Conservation (phyloP, 1,284 basidiomycete species). For the Apiotrichum mycotoxinovorans region DNA sequence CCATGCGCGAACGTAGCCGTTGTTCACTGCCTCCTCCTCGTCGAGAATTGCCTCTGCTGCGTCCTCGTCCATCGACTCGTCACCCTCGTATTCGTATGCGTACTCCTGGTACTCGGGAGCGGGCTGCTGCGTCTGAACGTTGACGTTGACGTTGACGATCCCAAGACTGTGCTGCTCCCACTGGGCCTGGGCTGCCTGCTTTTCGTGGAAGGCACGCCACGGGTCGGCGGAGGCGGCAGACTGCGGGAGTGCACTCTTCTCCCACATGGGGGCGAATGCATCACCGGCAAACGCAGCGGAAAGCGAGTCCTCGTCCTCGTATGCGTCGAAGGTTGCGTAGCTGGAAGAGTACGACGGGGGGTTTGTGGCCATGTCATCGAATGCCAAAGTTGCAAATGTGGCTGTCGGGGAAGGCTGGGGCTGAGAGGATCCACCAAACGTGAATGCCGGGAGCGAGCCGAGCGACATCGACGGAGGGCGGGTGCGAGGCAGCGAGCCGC, state of each 20-base stretch:
- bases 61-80: conserved; percentile 9
- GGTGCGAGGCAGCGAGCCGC: conserved; percentile 2
- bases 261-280: conserved; percentile 17
- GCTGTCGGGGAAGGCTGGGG: conserved; percentile 11
- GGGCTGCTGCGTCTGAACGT: conserved; percentile 3
- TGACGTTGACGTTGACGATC: background rate
- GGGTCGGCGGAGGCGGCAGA: background rate
- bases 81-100: background rate
- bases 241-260: background rate
- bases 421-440: conserved; percentile 2
- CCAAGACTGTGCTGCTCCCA: background rate
- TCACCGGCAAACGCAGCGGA: conserved; percentile 20
- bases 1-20: conserved; percentile 1
- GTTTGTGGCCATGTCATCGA: background rate
- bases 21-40: conserved; percentile 8
- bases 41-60: conserved; percentile 2
- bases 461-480: conserved; percentile 2
- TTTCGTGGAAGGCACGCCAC: conserved; percentile 6
- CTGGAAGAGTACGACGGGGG: background rate
- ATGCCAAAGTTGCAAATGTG: background rate
- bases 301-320: conserved; percentile 13
- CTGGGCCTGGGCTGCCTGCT: background rate
- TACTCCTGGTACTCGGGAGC: background rate
- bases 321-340: conserved; percentile 1
- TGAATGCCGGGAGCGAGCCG: conserved; percentile 1